Evolutionary conservation across 345 rosid genomes (phyloP), one percentile per base, ranked within the genome.

Genomic region (Euphorbia peplus): DNA sequence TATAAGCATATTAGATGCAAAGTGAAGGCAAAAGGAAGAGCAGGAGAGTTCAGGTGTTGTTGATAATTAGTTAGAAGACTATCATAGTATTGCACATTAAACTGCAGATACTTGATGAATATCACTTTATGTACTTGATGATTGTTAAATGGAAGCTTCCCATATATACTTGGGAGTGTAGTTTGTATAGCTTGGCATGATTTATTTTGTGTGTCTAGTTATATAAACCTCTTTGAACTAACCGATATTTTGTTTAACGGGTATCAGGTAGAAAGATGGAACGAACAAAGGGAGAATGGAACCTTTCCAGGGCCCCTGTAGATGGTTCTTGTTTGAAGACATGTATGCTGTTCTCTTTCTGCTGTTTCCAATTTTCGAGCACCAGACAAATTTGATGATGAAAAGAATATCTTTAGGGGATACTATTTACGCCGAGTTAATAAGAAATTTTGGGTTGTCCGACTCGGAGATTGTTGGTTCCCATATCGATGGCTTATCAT

Each of bases 231-330:
- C 4, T 22, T 37, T 24, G 39, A 60, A 52, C 66, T 51, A 16
- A 55, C 6, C 25, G 16, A 24, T 62, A 35, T 19, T 51, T 66
- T 60, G 71, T 60, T 37, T 47, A 4, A 35, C 53, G 25, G 15
- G 14, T 66, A 64, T 47, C 79, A 91, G 98, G 61, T 93, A 47
- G 98, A 93, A 1, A 83, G 78, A 74, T 93, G 98, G 98, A 93
- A 93, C 65, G 98, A 93, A 82, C 98, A 93, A 75, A 83, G 98
- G 86, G 97, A 88, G 83, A 88, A 91, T 60, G 97, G 97, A 63
- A 89, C 97, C 37, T 93, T 93, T 78, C 97, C 98, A 1, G 97
- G 97, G 48, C 98, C 96, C 61, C 97, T 93, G 75, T 93, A 89
- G 86, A 76, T 22, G 76, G 51, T 63, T 21, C 56, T 15, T 15